Evolutionary conservation across 441 rosid species (phyloP).

Genomic region (Croton setiger): DNA sequence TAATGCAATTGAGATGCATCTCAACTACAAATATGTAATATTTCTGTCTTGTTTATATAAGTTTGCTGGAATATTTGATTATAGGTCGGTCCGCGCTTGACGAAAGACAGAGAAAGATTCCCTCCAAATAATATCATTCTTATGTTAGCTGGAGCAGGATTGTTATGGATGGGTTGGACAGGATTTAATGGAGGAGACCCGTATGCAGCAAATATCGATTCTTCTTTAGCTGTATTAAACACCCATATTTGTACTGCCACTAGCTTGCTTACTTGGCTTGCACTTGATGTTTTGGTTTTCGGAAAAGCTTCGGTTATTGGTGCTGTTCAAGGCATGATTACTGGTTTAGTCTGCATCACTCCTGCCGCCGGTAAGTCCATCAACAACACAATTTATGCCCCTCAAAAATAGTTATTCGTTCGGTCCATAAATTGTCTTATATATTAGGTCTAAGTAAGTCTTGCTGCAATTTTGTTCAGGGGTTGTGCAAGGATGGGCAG

Average conservation of each 20-base stretch:
- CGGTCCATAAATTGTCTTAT: too few species aligned
- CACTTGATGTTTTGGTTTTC: slow-evolving; percentile 33
- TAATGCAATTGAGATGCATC: too few species aligned
- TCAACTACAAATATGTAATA: too few species aligned
- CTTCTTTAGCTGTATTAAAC: slow-evolving; percentile 49
- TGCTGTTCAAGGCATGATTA: slow-evolving; percentile 59
- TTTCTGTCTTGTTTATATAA: too few species aligned
- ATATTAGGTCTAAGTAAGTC: too few species aligned
- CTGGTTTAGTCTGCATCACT: slow-evolving; percentile 59
- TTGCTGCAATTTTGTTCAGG: slow-evolving; percentile 23
- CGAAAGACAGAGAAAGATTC: slow-evolving; percentile 47
- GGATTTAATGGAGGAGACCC: slow-evolving; percentile 71
- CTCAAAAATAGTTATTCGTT: too few species aligned
- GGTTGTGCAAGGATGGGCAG: slow-evolving; percentile 59
- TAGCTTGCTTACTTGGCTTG: slow-evolving; percentile 45
- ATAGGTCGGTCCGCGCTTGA: slow-evolving; percentile 51
- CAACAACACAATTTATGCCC: too few species aligned
- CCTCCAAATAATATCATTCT: slow-evolving; percentile 50
- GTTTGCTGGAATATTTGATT: too few species aligned
- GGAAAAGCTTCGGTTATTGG: slow-evolving; percentile 48
- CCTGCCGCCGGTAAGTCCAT: slow-evolving; percentile 43
- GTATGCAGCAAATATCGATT: slow-evolving; percentile 28
- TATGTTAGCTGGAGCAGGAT: slow-evolving; percentile 50
- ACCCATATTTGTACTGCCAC: slow-evolving; percentile 48
- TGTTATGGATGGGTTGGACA: slow-evolving; percentile 61